Evolutionary conservation across 345 rosid species (phyloP), one percentile per base, ranked within the genome.

Genomic region (Euphorbia tirucalli): DNA sequence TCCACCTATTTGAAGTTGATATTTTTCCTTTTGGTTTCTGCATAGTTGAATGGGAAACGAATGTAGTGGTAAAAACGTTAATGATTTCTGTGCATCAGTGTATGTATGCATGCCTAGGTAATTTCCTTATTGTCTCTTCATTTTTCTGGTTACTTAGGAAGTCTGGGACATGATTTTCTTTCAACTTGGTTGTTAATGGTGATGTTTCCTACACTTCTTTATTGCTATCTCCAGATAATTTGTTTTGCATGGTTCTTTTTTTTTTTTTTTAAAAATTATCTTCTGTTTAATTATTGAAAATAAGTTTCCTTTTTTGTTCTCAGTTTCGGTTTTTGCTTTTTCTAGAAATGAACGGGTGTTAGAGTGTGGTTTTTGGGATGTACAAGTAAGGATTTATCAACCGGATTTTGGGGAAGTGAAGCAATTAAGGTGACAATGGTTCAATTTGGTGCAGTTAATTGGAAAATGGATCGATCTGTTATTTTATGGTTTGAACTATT

Each of bases 241-340:
- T 68, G 13, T 87, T 87, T 62, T 80, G 6, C 79, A 89, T n/a
- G n/a, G n/a, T n/a, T 87, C 92, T 93, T 91, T 75, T 32, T 27
- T 6, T 27, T 57, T 57, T 25, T 10, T 56, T 5, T 13, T 4
- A 41, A 41, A 41, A 5, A 5, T 41, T 41, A 5, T 59, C 16
- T 18, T 19, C 18, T 7, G 31, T 61, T 32, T 8, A 1, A 16
- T 18, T 14, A 7, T 5, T 3, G 16, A 9, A 48, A 19, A 65
- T 27, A 30, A 8, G 30, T 7, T 48, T 67, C 4, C 43, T 58
- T 25, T 58, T 31, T 61, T 2, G 5, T 19, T 61, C 11, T 31
- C 10, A 39, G 14, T 61, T 61, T 18, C 21, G 39, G 13, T n/a
- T 39, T 50, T 66, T 66, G 58, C 50, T 63, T 41, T 64, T 11